These are phyloP conservation scores for Narthecium ossifragum DNA, from an alignment of 106 monocot genomes.

Conservation along the genomic window DNA sequence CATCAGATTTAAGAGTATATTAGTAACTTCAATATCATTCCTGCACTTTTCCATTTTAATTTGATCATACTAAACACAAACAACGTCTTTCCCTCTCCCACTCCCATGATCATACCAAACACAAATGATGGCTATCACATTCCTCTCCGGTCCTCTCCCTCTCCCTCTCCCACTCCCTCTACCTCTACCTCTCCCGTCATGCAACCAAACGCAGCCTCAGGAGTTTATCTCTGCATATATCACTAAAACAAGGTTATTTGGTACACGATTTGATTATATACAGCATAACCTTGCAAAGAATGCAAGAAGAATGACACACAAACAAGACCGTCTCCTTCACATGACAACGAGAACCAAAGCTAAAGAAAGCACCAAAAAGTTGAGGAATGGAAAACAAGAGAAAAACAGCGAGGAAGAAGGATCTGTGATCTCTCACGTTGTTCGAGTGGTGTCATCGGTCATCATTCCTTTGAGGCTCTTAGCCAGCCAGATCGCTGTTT, in stretches of 20 bases:
- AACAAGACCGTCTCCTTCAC: background rate
- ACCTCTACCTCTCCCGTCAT: background rate
- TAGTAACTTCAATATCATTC: no score
- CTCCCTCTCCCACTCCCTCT: no score
- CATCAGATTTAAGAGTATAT: no score
- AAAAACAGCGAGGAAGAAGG: background rate
- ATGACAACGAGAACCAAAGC: no score
- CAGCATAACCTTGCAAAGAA: conserved; percentile 29
- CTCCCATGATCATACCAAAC: no score
- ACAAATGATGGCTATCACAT: no score
- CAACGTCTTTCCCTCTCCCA: no score
- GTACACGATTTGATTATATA: conserved; percentile 24
- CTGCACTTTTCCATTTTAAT: no score
- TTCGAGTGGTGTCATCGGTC: conserved; percentile 46
- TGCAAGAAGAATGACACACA: conserved; percentile 5
- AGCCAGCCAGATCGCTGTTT: conserved; percentile 96
- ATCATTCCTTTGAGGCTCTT: conserved; percentile 93
- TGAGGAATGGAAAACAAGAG: background rate
- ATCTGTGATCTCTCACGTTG: conserved; percentile 14
- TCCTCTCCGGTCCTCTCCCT: background rate
- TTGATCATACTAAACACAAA: no score
- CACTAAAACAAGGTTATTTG: conserved; percentile 2
- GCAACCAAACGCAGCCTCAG: background rate
- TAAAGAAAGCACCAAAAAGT: background rate
- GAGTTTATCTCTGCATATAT: background rate